phyloP scores from a whole-genome alignment of 2,329 filamentous ascomycete genomes.

The Triangularia setosa region DNA sequence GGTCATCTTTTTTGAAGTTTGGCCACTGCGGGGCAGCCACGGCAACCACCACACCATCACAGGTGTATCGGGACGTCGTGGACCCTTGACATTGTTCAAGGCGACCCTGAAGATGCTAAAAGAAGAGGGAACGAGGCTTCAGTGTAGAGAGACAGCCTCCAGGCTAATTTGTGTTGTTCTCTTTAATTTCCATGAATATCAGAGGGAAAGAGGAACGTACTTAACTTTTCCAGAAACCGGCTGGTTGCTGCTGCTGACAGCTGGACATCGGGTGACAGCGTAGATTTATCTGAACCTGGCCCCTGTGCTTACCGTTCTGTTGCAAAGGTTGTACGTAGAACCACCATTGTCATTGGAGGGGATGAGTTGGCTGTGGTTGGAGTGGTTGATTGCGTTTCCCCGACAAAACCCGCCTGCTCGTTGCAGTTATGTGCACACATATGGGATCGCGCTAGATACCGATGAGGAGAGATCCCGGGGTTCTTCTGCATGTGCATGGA shows the following conservation, averaged over 20 bases:
- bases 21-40: slow-evolving; percentile 6
- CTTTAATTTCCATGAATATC: background rate
- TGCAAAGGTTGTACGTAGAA: background rate
- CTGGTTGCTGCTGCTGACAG: slow-evolving; percentile 11
- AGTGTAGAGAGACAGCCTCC: background rate
- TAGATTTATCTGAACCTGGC: background rate
- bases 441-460: slow-evolving; percentile 11
- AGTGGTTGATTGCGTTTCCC: slow-evolving; percentile 1
- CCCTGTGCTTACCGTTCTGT: background rate
- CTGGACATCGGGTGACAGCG: slow-evolving; percentile 6
- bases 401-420: slow-evolving; percentile 4
- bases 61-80: background rate
- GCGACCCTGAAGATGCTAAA: background rate
- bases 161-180: background rate
- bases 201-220: background rate
- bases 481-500: background rate
- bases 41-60: background rate
- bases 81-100: background rate
- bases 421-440: slow-evolving; percentile 5
- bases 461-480: slow-evolving; percentile 7
- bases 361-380: background rate
- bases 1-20: background rate
- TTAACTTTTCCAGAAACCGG: background rate
- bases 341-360: background rate
- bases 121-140: background rate